A percentile compares a stretch with the other conserved stretches of the same genome.
Conservation (phyloP, 2,329 filamentous ascomycete species). For the Cadophora luteo-olivacea region DNA sequence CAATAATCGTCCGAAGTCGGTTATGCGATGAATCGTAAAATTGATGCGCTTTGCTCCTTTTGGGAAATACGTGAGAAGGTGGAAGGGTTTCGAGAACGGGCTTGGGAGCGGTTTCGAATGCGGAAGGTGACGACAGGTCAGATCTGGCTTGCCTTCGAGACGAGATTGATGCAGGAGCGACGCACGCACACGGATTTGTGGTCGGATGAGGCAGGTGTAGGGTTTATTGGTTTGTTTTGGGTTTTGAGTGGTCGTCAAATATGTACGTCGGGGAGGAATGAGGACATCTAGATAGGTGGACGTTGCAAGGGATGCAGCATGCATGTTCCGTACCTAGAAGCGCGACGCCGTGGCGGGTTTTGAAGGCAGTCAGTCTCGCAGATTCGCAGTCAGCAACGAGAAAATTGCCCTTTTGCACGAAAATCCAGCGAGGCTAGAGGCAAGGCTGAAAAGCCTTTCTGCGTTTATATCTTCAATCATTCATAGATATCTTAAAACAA, state of each 20-base stretch:
- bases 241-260: neutral
- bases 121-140: neutral
- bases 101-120: neutral
- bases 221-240: neutral
- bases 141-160: constrained; percentile 3
- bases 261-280: neutral
- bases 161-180: constrained; percentile 9
- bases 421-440: neutral
- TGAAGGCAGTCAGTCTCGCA: neutral
- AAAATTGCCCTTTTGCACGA: neutral
- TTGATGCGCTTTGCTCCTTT: neutral
- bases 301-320: neutral
- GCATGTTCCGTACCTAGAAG: no score
- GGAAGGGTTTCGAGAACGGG: constrained; percentile 8
- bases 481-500: neutral
- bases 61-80: constrained; percentile 7
- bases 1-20: neutral
- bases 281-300: neutral
- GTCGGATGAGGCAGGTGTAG: neutral
- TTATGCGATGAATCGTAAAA: neutral
- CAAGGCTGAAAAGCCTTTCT: neutral
- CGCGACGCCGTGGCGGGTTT: neutral
- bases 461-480: neutral
- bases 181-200: neutral
- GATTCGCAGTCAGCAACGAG: neutral